Base-by-base conservation (phyloP, 192 early-diverging fungal genomes). In the Kappamyces sp. region DNA sequence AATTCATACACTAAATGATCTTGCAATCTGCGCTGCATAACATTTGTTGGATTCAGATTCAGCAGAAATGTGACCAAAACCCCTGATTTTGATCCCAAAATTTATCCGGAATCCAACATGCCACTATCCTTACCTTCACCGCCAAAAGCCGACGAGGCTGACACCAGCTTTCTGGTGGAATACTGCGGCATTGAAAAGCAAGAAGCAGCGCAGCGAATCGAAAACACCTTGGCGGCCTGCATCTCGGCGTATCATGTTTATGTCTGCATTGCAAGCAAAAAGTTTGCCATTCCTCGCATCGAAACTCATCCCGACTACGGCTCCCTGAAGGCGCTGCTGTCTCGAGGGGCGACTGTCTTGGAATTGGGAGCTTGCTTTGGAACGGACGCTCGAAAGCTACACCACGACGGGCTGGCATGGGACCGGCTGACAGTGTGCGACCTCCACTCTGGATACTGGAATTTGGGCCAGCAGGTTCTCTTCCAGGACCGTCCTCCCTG, bases 281-380 rank as follows among this genome's bases (percentile, higher is more conserved):
- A 40, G 33, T 69, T 69, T 48, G 66, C 42, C 37, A n/a, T 50
- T 8, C 57, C 67, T 5, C 40, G 49, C 13, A 42, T 66, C 38
- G n/a, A 36, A 2, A 5, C 35, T 6, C 62, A 69, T 46, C 62
- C 67, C 2, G 35, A 49, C 3, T 69, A 69, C 40, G 13, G 8
- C 1, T 13, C 40, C 3, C 10, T 51, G 23, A 2, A 40, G 9
- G 38, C 41, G 37, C 49, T 34, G 12, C 23, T 23, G 34, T 39
- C 40, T 48, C 31, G 5, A 51, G 3, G 6, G 6, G 36, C 44
- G 23, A 36, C 36, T 9, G 55, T 71, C 10, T 35, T 64, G 3
- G 69, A 71, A 38, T 35, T 68, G 10, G 69, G 69, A 1, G 62
- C 60, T 55, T 67, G 65, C 69, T 71, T 66, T 48, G 69, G 69